Percentiles rank a stretch among this genome's conserved stretches.
Evolutionary conservation across 768 basidiomycete genomes (phyloP).

Genomic region (Favolaschia claudopus): DNA sequence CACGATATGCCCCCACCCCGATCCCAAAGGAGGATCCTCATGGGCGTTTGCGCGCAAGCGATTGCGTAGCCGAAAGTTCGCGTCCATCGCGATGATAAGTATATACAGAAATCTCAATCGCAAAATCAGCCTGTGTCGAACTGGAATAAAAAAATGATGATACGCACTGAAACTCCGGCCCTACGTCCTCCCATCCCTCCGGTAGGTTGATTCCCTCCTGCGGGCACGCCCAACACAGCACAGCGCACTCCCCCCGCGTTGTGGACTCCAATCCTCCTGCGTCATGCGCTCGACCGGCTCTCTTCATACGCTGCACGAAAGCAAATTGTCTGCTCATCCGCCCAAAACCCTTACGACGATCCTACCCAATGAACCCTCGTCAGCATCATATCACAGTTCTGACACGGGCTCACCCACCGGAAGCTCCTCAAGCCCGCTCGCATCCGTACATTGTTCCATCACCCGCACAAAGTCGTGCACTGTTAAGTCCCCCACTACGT

Average conservation of each 20-base stretch:
- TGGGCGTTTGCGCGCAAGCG: conserved; percentile 7
- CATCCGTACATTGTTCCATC: conserved; percentile 4
- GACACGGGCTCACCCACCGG: conserved; percentile 12
- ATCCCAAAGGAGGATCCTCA: conserved; percentile 20
- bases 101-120: conserved; percentile 21
- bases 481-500: conserved; percentile 20
- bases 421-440: background rate
- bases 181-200: conserved; percentile 20
- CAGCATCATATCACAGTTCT: no score
- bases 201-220: conserved; percentile 21
- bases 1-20: conserved; percentile 21
- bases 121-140: background rate
- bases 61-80: conserved; percentile 30
- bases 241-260: conserved; percentile 11
- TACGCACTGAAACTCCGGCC: background rate
- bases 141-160: background rate
- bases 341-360: conserved; percentile 6
- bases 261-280: background rate
- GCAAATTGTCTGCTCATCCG: conserved; percentile 12
- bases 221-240: conserved; percentile 28
- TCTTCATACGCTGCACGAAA: conserved; percentile 7
- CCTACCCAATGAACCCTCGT: background rate
- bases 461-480: conserved; percentile 19
- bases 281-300: conserved; percentile 18
- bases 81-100: conserved; percentile 21